Evolutionary conservation across 129 eudicot species (phyloP), one percentile per base, ranked within the genome.

Genomic region (Lonicera japonica): DNA sequence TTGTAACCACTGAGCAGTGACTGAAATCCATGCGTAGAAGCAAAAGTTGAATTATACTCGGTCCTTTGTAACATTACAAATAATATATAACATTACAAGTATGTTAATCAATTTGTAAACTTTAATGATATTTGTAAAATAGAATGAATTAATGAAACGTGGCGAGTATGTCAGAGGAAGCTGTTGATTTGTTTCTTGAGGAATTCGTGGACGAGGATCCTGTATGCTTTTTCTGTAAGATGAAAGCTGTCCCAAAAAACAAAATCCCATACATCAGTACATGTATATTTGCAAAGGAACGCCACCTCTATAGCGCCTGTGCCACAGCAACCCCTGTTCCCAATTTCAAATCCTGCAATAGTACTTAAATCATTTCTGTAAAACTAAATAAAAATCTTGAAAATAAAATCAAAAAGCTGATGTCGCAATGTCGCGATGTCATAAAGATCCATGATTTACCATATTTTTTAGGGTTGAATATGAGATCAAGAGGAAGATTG

Each of bases 221-320:
- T 77, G 67, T 83, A 83, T 15, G 84, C 83, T 43, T 46, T 77
- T 41, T 80, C 95, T 0, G 95, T 86, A 8, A 76, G 86, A 69
- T 86, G 90, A 72, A 79, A 83, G 64, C 90, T 80, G 56, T 86
- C 95, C 90, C 90, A 86, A 7, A 83, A 86, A 21, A 86, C 72
- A 50, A 77, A 77, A 0, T 83, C 63, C 0, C 71, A 67, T 8
- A 64, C 69, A 55, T 82, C 59, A 0, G 78, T 20, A 54, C 94
- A 85, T 1, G 80, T 65, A 19, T 16, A 58, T 21, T 46, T 76
- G 57, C 94, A 85, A 24, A 81, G 54, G 63, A 69, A 75, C 0
- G 84, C 75, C 8, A 85, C 88, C 63, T 85, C 94, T 19, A 85
- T 64, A 24, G 66, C 54, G 54, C 94, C 94, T 0, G 88, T 78